Base-by-base conservation (phyloP, 768 basidiomycete species). In the Lactarius sanguifluus region DNA sequence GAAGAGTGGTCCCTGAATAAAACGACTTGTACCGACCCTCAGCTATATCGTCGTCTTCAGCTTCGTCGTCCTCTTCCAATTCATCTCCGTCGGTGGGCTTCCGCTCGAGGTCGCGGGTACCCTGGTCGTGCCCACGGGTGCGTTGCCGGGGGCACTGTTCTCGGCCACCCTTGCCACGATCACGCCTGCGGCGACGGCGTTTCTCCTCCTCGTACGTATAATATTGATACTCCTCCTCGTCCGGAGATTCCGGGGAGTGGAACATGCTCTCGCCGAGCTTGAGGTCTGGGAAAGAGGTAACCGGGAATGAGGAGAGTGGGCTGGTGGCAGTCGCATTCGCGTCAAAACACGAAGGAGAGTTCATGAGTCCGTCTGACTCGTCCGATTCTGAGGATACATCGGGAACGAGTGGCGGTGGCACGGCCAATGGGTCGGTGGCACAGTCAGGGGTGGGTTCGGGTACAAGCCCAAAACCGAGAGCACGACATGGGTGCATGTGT, bases 331-430 rank as follows among this genome's bases (percentile, higher is more conserved):
- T 25, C 25, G 62, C 18, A 23, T 20, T 64, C 15, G 28, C 23
- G 25, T 30, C 62, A 25, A 36, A 56, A 16, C n/a, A 25, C 10
- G 66, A 50, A 23, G 78, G 79, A 8, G 79, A 77, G 61, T 76
- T 76, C 13, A 76, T 63, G 68, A 83, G 81, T 60, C 80, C 81
- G 74, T 89, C 87, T 64, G 82, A 84, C 77, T 89, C 87, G 71
- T 89, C 87, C 5, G 84, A 85, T 74, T 86, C 85, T 20, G 80
- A 82, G 28, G 84, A 86, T 66, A 86, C 72, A 75, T 89, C 88
- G 32, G 84, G 85, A 61, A 89, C 77, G 69, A 88, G 83, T 12
- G 83, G 78, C 0, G 84, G 85, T 5, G 79, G 79, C 32, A 72
- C 57, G 23, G 13, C 32, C 13, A 57, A 66, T 3, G 30, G 4